Conservation (phyloP, 2,329 filamentous ascomycete species). For the Clonostachys chloroleuca region DNA sequence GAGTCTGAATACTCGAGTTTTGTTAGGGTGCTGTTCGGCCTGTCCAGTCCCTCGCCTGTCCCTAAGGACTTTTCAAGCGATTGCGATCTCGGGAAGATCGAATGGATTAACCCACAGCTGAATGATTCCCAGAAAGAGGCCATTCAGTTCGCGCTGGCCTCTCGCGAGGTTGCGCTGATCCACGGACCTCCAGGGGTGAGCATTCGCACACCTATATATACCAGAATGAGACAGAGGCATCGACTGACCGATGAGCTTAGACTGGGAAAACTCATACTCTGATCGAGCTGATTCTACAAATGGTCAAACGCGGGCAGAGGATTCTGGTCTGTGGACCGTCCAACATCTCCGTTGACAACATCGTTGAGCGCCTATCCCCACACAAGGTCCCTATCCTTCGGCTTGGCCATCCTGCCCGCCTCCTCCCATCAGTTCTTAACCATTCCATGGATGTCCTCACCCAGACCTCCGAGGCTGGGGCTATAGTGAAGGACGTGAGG, state of each 20-base stretch:
- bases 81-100: constrained; percentile 38
- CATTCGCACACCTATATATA: no score
- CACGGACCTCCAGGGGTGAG: constrained; percentile 82
- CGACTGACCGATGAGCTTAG: constrained; percentile 20
- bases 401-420: constrained; percentile 85
- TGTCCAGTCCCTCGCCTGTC: constrained; percentile 46
- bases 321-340: constrained; percentile 94
- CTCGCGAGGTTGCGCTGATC: constrained; percentile 79
- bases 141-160: constrained; percentile 77
- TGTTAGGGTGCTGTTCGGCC: constrained; percentile 58
- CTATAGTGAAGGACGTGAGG: constrained; percentile 84
- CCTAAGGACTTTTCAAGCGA: constrained; percentile 32
- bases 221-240: no score
- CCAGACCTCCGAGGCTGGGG: constrained; percentile 82
- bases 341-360: constrained; percentile 97
- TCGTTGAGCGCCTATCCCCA: constrained; percentile 83
- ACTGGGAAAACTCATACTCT: constrained; percentile 97
- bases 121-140: constrained; percentile 66
- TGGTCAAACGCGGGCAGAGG: constrained; percentile 68
- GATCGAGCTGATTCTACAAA: constrained; percentile 91
- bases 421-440: constrained; percentile 81
- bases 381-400: constrained; percentile 85
- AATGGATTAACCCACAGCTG: constrained; percentile 58
- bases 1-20: constrained; percentile 56
- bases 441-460: constrained; percentile 92